Conservation (phyloP, 129 eudicot genomes). For the Erigeron canadensis region DNA sequence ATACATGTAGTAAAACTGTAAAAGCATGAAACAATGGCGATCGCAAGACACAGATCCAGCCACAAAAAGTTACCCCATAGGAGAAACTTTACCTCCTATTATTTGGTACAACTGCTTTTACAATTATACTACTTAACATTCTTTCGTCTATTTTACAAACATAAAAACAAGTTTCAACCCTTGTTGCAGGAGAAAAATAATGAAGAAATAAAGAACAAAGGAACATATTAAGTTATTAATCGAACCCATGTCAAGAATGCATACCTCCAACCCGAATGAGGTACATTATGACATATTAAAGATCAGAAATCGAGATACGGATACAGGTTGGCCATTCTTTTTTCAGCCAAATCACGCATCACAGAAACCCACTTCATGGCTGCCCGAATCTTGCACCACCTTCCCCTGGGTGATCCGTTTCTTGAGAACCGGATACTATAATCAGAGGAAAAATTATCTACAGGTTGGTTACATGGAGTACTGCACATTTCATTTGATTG, state of each 20-base stretch:
- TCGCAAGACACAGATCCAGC: constrained; percentile 13
- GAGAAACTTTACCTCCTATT: no score
- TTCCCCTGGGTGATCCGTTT: constrained; percentile 28
- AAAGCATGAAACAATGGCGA: constrained; percentile 16
- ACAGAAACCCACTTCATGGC: constrained; percentile 35
- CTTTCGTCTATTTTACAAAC: not conserved
- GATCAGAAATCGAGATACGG: constrained; percentile 26
- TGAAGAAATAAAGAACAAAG: constrained; percentile 32
- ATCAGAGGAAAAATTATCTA: constrained; percentile 25
- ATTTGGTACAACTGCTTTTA: constrained; percentile 1
- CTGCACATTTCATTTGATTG: constrained; percentile 12
- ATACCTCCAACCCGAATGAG: not conserved
- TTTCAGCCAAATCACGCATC: constrained; percentile 34
- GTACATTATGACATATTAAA: not conserved
- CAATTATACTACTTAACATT: not conserved
- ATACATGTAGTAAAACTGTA: not conserved
- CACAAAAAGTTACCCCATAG: not conserved
- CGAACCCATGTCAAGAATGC: not conserved
- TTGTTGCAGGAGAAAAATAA: no score
- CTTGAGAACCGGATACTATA: constrained; percentile 19
- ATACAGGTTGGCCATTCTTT: constrained; percentile 25
- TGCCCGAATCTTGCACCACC: constrained; percentile 46
- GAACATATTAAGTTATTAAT: constrained; percentile 9
- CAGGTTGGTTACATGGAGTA: constrained; percentile 22
- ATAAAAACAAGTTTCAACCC: not conserved